Evolutionary conservation across 192 early-diverging fungal species (phyloP), one percentile per base, ranked within the genome.

Genomic region (Gigaspora rosea): DNA sequence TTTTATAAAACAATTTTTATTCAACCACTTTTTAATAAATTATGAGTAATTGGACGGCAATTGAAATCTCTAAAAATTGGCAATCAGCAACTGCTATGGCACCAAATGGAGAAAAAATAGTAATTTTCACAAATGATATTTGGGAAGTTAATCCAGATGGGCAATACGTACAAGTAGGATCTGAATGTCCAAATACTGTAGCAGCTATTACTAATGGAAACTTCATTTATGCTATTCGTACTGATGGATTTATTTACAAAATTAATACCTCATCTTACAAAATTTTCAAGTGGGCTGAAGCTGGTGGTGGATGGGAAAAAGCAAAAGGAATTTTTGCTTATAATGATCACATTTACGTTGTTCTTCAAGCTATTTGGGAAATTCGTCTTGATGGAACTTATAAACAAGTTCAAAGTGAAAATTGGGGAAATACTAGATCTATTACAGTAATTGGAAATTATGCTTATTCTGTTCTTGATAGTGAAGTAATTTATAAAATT

Each of bases 211-310:
- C 59, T 61, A 61, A 61, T 61, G 27, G 59, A 18, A 61, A 27
- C 59, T 61, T 61, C 22, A 61, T 61, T 9, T 61, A 61, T n/a
- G 59, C 59, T 61, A 61, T 61, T 61, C 59, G 59, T 61, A 27
- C 59, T 33, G 59, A 33, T 12, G 59, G 27, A 59, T 59, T 22
- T 3, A 59, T 59, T 59, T 22, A 59, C 22, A 59, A 59, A n/a
- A 20, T 59, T 59, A 27, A 16, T 22, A 59, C 58, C 58, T 59
- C 22, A 6, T 20, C 18, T 59, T 59, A 59, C 2, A 32, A 1
- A 0, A n/a, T 59, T 32, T 59, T 59, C 58, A 59, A 59, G 20
- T 59, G 58, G 58, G 20, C 58, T 59, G 58, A 59, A 22, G 58
- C 20, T 9, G 58, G 58, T 11, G 5, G 4, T 9, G 59, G 59